Evolutionary conservation across 148 eudicot species (phyloP), one percentile per base, ranked within the genome.

Genomic region (Persicaria tinctoria): DNA sequence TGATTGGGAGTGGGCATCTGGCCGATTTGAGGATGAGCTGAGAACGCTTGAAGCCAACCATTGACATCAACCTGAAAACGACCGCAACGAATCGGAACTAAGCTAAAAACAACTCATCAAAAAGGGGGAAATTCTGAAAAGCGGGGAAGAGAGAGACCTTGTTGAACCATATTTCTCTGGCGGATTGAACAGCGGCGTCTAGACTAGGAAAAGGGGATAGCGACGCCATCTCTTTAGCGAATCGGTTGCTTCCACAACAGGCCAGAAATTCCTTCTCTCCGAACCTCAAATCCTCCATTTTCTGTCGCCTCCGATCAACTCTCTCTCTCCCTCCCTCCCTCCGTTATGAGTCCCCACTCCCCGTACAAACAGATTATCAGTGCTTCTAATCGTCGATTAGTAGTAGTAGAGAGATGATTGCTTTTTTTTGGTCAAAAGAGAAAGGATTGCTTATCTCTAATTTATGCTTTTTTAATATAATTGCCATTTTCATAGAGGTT

Each of bases 11-110:
- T 75, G 71, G 81, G 82, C 66, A 76, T 73, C 79, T 84, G 78
- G n/a, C 98, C 97, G 70, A 93, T 89, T 76, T 85, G 88, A 57
- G 97, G 97, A 88, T 93, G 97, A 81, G 91, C 90, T 2, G 90
- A 80, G 57, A 93, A 91, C 1, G 98, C 97, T 86, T 93, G 95
- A 59, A 91, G 93, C 98, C 98, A 93, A 51, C 98, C 97, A 81
- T 76, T 80, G 49, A 93, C 93, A 85, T 91, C 93, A 74, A 93
- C 97, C 98, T 93, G 73, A 47, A 78, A 57, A 51, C 63, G 32
- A 27, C 51, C 32, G 50, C 38, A 70, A 49, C 23, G 6, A 68
- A 46, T 70, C 32, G 20, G 47, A 17, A 7, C 0, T 70, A 0
- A 41, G 17, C 47, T 6, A 6, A 23, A 70, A 8, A 48, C 38